A percentile compares a stretch with the other conserved stretches of the same genome.
These are phyloP conservation scores for Xerocomellus amylosporus DNA, from an alignment of 768 basidiomycete genomes.

Conservation along the genomic window DNA sequence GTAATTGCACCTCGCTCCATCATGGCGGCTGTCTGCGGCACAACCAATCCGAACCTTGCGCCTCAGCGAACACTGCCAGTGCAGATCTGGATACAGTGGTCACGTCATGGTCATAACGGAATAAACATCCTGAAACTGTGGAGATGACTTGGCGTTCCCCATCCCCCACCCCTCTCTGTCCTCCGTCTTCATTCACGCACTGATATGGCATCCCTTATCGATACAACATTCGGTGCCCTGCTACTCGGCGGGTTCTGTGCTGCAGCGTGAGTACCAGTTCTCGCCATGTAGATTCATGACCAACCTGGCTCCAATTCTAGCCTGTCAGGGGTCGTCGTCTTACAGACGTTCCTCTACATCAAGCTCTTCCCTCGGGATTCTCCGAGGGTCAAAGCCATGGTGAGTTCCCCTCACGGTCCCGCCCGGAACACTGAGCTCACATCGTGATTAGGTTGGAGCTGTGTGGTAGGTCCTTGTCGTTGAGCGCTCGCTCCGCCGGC, in stretches of 20 bases:
- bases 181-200: too few relatives aligned
- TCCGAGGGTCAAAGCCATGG: slow-evolving; percentile 19
- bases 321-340: slow-evolving; percentile 28
- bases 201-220: slow-evolving; percentile 13
- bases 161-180: too few relatives aligned
- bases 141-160: too few relatives aligned
- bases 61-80: too few relatives aligned
- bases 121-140: too few relatives aligned
- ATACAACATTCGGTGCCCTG: slow-evolving; percentile 28
- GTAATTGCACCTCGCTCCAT: too few relatives aligned
- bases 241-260: slow-evolving; percentile 32
- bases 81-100: too few relatives aligned
- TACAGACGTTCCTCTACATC: slow-evolving; percentile 30
- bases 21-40: too few relatives aligned
- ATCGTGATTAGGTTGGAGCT: slow-evolving; percentile 19
- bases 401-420: slow-evolving; percentile 9
- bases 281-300: neutral
- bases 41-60: too few relatives aligned
- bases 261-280: slow-evolving; percentile 18
- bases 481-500: neutral
- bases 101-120: too few relatives aligned
- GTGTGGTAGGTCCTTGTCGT: slow-evolving; percentile 22
- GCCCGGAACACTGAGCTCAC: neutral
- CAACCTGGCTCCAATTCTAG: slow-evolving; percentile 7
- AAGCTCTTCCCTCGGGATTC: slow-evolving; percentile 30